These are phyloP conservation scores for Quercus wislizeni DNA, from an alignment of 306 rosid genomes.

Conservation along the genomic window DNA sequence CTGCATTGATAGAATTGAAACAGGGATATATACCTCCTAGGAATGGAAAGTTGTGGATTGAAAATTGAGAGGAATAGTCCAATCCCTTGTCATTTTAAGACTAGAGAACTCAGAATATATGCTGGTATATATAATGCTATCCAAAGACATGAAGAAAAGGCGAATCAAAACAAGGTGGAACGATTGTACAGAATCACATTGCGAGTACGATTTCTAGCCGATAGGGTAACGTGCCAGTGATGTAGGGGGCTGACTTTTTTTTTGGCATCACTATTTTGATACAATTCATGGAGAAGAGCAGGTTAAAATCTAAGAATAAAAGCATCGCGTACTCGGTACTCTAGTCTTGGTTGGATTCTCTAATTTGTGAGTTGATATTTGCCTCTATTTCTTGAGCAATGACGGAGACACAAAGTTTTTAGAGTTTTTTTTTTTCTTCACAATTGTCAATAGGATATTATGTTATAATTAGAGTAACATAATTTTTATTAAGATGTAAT, in stretches of 20 bases:
- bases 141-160: background rate
- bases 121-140: background rate
- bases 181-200: background rate
- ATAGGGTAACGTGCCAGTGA: background rate
- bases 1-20: too few species aligned
- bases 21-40: too few species aligned
- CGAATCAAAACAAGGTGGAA: background rate
- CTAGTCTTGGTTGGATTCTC: background rate
- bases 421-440: too few species aligned
- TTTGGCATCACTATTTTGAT: background rate
- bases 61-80: too few species aligned
- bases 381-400: background rate
- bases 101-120: conserved; percentile 19
- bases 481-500: too few species aligned
- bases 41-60: too few species aligned
- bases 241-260: background rate
- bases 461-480: too few species aligned
- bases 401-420: too few species aligned
- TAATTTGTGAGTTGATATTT: background rate
- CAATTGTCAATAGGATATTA: too few species aligned
- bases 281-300: background rate
- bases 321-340: background rate
- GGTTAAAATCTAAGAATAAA: background rate
- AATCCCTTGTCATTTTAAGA: background rate
- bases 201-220: too few species aligned